Evolutionary conservation across 2,329 filamentous ascomycete species (phyloP).

Genomic region (Fusarium sp.): DNA sequence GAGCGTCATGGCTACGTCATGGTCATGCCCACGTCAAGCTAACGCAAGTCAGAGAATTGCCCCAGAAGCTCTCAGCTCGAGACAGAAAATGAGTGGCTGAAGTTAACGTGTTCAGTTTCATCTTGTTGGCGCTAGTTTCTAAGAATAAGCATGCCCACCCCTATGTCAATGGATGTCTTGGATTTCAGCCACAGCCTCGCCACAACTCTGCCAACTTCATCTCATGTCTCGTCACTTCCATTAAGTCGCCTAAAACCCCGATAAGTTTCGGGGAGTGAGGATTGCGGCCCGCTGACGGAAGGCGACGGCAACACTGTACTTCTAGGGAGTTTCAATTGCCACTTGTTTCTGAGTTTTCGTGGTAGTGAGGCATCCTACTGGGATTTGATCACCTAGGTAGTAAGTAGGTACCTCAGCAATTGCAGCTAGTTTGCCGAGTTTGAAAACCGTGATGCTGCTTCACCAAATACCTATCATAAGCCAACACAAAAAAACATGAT

Average conservation of each 20-base stretch:
- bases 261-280: constrained; percentile 24
- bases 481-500: neutral
- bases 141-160: neutral
- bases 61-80: neutral
- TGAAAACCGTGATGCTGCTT: neutral
- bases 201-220: constrained; percentile 23
- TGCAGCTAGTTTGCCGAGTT: constrained; percentile 5
- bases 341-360: constrained; percentile 9
- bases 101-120: neutral
- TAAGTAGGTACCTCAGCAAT: neutral
- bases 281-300: constrained; percentile 16
- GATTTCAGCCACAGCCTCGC: constrained; percentile 18
- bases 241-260: constrained; percentile 10
- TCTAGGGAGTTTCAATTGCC: constrained; percentile 12
- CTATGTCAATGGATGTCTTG: neutral
- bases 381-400: neutral
- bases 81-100: neutral
- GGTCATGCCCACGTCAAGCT: constrained; percentile 12
- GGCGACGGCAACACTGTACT: neutral
- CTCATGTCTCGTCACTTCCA: constrained; percentile 9
- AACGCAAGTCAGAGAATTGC: constrained; percentile 8
- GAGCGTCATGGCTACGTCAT: constrained; percentile 25
- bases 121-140: neutral
- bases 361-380: neutral
- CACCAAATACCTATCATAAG: neutral